Conservation (phyloP, 805 yeast species). For the Suhomyces canberraensis region DNA sequence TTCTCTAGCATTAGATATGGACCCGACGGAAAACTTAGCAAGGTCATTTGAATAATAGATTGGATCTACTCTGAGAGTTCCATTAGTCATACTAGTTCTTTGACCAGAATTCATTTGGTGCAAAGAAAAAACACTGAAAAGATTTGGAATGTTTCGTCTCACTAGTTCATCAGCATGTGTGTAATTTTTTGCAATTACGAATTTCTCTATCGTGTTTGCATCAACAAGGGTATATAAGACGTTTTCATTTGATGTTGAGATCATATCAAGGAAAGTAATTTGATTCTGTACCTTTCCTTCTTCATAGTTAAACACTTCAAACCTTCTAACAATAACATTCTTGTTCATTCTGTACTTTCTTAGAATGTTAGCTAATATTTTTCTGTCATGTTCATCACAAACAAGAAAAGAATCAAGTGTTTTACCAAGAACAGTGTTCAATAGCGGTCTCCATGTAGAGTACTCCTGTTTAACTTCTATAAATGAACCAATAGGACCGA, state of each 20-base stretch:
- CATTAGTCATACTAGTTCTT: conserved; percentile 35
- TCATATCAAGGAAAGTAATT: conserved; percentile 56
- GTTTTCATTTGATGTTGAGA: conserved; percentile 53
- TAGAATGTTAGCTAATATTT: conserved; percentile 30
- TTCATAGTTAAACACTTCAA: conserved; percentile 56
- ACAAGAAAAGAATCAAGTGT: conserved; percentile 66
- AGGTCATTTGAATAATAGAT: conserved; percentile 37
- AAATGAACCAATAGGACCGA: conserved; percentile 77
- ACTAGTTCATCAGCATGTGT: conserved; percentile 46
- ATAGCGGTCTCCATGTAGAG: conserved; percentile 53
- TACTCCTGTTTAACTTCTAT: conserved; percentile 55
- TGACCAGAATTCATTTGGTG: conserved; percentile 44
- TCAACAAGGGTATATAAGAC: conserved; percentile 66
- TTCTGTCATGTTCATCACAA: conserved; percentile 56
- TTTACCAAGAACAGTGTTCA: conserved; percentile 54
- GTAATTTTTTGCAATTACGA: conserved; percentile 51
- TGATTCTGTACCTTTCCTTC: conserved; percentile 39
- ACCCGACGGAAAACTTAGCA: conserved; percentile 26
- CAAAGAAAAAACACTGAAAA: conserved; percentile 41
- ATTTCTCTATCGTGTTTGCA: conserved; percentile 53
- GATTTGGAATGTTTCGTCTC: conserved; percentile 28
- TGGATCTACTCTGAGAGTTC: conserved; percentile 54
- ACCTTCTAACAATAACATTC: conserved; percentile 48
- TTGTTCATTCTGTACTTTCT: conserved; percentile 21
- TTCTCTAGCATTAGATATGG: conserved; percentile 11